Evolutionary conservation across 208 protist species (phyloP), one percentile per base, ranked within the genome.

Genomic region (Angomonas desouzai): DNA sequence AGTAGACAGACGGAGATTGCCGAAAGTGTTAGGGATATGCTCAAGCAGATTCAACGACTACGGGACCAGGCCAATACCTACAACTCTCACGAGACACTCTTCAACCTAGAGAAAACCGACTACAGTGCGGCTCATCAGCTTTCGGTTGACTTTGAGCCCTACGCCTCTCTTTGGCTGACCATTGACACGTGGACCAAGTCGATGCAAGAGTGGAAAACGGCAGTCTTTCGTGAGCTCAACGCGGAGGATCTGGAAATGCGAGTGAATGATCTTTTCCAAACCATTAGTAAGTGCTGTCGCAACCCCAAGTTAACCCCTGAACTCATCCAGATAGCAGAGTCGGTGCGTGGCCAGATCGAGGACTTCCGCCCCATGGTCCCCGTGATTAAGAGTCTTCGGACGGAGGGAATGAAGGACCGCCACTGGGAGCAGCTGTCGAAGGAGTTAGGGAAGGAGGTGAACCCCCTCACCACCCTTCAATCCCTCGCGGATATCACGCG

Each of bases 291-390:
- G 76, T 83, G 81, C 55, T 71, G 75, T 47, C 85, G 87, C 23
- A 79, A 85, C 62, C 74, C 85, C 25, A 77, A 72, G 20, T 89
- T 99, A 49, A 89, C 81, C 6, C 81, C 91, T 6, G 76, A 85
- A 36, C 80, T 97, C 28, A 72, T 85, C 30, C 76, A 91, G 43
- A 96, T 98, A 47, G 94, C 96, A 6, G 71, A 92, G 60, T 76
- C 76, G 29, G 92, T 96, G 7, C 79, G 83, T 55, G 70, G 66
- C 1, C 83, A 96, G 68, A 95, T 99, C 29, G 93, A 98, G 48
- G 91, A 97, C 61, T 99, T 99, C 72, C 87, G 88, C 27, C 96
- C 96, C 0, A 66, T 98, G 48, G 77, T 99, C 38, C 98, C 98
- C 23, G 92, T 98, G 20, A 67, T 99, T 33, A 93, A 89, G 57